These are phyloP conservation scores for Nelumbo lutea DNA, from an alignment of 164 flowering plant species.

Conservation along the genomic window DNA sequence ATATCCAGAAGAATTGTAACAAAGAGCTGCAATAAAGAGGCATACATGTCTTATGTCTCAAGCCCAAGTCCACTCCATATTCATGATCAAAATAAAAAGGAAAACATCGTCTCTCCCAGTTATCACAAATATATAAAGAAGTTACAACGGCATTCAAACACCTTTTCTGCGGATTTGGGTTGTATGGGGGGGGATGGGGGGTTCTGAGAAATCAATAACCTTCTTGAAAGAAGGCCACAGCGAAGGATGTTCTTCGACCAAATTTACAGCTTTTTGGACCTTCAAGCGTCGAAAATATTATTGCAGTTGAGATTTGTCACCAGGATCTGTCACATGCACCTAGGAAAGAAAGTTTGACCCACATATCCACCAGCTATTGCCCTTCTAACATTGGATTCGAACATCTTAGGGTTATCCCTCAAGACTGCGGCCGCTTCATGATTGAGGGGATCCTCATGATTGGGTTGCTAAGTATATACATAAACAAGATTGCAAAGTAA, in stretches of 20 bases:
- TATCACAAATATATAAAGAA: not conserved
- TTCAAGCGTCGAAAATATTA: not conserved
- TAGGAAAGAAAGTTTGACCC: slow-evolving; percentile 51
- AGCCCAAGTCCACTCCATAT: not conserved
- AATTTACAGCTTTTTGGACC: slow-evolving; percentile 7
- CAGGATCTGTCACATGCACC: slow-evolving; percentile 37
- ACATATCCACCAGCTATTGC: slow-evolving; percentile 77
- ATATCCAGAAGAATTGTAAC: no score
- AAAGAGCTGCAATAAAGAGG: no score
- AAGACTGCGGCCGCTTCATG: slow-evolving; percentile 76
- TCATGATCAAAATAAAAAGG: not conserved
- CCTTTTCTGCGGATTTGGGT: not conserved
- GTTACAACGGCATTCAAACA: not conserved
- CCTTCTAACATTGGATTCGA: slow-evolving; percentile 62
- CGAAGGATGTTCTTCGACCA: not conserved
- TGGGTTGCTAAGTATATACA: slow-evolving; percentile 50
- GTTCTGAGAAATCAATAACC: not conserved
- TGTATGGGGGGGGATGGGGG: not conserved
- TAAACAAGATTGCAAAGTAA: not conserved
- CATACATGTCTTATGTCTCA: no score
- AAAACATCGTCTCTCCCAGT: not conserved
- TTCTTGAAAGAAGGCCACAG: not conserved
- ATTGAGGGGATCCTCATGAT: slow-evolving; percentile 72
- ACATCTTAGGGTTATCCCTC: slow-evolving; percentile 65
- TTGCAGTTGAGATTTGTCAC: slow-evolving; percentile 2